These are phyloP conservation scores for Tardiomyces blankii DNA, from an alignment of 1,139 yeast species.

Conservation along the genomic window DNA sequence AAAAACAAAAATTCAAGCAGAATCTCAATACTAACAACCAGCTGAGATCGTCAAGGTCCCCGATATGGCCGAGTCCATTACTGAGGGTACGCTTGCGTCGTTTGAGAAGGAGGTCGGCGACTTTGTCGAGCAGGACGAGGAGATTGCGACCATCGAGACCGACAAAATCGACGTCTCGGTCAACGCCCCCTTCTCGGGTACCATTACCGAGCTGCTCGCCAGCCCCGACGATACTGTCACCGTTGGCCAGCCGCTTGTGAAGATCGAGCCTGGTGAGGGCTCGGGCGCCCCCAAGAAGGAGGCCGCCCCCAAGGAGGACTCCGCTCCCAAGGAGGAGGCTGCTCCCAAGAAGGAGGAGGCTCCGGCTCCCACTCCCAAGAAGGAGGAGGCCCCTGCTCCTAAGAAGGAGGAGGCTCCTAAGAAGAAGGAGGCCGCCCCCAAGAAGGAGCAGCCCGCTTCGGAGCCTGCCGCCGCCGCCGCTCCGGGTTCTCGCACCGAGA, in stretches of 20 bases:
- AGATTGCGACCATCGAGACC: slow-evolving; percentile 94
- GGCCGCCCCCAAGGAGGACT: slow-evolving; percentile 22
- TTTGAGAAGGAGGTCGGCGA: slow-evolving; percentile 77
- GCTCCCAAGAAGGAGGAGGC: slow-evolving; percentile 25
- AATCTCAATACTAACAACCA: slow-evolving; percentile 3
- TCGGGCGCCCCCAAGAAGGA: slow-evolving; percentile 52
- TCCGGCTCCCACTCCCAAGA: slow-evolving; percentile 17
- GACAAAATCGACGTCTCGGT: slow-evolving; percentile 98
- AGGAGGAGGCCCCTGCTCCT: slow-evolving; percentile 20
- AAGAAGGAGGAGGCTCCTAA: slow-evolving; percentile 14
- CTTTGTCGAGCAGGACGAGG: slow-evolving; percentile 76
- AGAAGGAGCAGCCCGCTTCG: slow-evolving; percentile 23
- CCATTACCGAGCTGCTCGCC: slow-evolving; percentile 73
- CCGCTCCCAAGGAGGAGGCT: slow-evolving; percentile 21
- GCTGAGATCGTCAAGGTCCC: slow-evolving; percentile 66
- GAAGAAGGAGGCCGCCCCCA: slow-evolving; percentile 18
- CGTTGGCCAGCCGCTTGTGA: slow-evolving; percentile 89
- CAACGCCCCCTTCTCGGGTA: slow-evolving; percentile 89
- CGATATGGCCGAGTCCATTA: slow-evolving; percentile 96
- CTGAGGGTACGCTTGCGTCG: slow-evolving; percentile 89
- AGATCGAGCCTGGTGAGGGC: slow-evolving; percentile 74
- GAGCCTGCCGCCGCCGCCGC: slow-evolving; percentile 30
- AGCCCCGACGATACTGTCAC: slow-evolving; percentile 86
- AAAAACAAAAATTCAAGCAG: neutral
- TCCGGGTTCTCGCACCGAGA: slow-evolving; percentile 67